These are phyloP conservation scores for Ceratobasidium sp. DNA, from an alignment of 1,284 basidiomycete species.

Conservation along the genomic window DNA sequence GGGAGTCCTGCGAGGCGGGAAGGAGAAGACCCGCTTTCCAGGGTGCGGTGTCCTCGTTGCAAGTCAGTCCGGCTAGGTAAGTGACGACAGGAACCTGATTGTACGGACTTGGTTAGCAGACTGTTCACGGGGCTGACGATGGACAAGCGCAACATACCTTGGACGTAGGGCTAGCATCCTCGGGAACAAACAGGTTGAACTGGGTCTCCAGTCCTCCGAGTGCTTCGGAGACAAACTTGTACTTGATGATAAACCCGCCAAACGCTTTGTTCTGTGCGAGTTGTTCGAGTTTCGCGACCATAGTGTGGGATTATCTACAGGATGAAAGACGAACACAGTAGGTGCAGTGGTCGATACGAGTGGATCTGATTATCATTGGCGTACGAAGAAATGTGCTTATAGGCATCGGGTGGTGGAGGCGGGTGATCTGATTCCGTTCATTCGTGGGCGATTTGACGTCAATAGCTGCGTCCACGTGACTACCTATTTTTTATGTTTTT, in stretches of 20 bases:
- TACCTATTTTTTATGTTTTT: constrained; percentile 63
- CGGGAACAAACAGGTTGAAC: constrained; percentile 92
- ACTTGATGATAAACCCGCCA: constrained; percentile 81
- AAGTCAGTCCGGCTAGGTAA: constrained; percentile 93
- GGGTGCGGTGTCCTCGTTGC: constrained; percentile 95
- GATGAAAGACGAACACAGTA: background rate
- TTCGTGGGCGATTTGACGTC: constrained; percentile 17
- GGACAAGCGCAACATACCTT: background rate
- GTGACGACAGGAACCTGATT: constrained; percentile 83
- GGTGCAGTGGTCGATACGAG: background rate
- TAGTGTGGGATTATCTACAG: constrained; percentile 16
- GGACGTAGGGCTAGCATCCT: constrained; percentile 52
- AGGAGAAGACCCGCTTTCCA: constrained; percentile 88
- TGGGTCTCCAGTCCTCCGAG: constrained; percentile 81
- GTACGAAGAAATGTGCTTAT: constrained; percentile 25
- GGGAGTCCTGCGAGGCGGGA: constrained; percentile 78
- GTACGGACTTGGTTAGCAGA: constrained; percentile 21
- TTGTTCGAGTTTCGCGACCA: constrained; percentile 45
- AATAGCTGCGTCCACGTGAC: background rate
- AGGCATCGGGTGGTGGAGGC: constrained; percentile 21
- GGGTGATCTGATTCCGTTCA: constrained; percentile 30
- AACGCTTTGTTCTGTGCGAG: constrained; percentile 81
- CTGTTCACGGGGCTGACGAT: background rate
- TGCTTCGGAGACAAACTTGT: constrained; percentile 71
- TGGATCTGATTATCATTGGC: background rate